A percentile compares a stretch with the other conserved stretches of the same genome.
Conservation (phyloP, 768 basidiomycete genomes). For the Leccinellum luteum region DNA sequence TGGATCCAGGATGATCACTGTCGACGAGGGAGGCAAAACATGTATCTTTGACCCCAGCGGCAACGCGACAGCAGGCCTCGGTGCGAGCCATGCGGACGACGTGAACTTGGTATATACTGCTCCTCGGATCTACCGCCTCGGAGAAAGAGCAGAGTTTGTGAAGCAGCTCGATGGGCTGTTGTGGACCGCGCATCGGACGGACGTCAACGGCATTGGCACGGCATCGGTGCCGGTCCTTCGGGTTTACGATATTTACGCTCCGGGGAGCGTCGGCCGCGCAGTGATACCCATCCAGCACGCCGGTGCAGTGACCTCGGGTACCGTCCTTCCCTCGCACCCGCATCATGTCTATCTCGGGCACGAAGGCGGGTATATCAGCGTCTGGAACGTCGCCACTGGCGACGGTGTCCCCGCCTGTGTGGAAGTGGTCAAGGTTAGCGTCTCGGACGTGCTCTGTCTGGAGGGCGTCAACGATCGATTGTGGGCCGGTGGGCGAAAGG, state of each 20-base stretch:
- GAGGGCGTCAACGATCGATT: slow-evolving; percentile 81
- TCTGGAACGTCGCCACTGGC: slow-evolving; percentile 64
- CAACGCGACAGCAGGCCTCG: slow-evolving; percentile 11
- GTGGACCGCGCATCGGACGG: slow-evolving; percentile 73
- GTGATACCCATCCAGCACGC: slow-evolving; percentile 66
- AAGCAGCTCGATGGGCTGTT: slow-evolving; percentile 70
- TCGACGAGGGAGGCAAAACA: slow-evolving; percentile 85
- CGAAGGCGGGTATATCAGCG: slow-evolving; percentile 83
- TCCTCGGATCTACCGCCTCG: slow-evolving; percentile 62
- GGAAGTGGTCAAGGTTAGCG: slow-evolving; percentile 76
- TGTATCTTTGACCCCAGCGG: slow-evolving; percentile 62
- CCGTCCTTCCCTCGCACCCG: slow-evolving; percentile 67
- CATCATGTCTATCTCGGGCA: slow-evolving; percentile 81
- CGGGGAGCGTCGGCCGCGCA: slow-evolving; percentile 52
- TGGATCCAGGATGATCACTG: slow-evolving; percentile 65
- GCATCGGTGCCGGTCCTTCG: slow-evolving; percentile 69
- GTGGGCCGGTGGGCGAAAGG: slow-evolving; percentile 87
- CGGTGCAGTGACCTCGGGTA: slow-evolving; percentile 80
- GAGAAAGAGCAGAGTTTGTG: slow-evolving; percentile 82
- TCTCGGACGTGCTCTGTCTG: slow-evolving; percentile 77
- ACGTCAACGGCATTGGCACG: slow-evolving; percentile 41
- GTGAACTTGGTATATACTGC: slow-evolving; percentile 46
- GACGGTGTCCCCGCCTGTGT: slow-evolving; percentile 63
- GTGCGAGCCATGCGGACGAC: slow-evolving; percentile 34
- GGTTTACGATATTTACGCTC: slow-evolving; percentile 72